Evolutionary conservation across 352 stramenopile species (phyloP).

Genomic region (Plasmopara viticola): DNA sequence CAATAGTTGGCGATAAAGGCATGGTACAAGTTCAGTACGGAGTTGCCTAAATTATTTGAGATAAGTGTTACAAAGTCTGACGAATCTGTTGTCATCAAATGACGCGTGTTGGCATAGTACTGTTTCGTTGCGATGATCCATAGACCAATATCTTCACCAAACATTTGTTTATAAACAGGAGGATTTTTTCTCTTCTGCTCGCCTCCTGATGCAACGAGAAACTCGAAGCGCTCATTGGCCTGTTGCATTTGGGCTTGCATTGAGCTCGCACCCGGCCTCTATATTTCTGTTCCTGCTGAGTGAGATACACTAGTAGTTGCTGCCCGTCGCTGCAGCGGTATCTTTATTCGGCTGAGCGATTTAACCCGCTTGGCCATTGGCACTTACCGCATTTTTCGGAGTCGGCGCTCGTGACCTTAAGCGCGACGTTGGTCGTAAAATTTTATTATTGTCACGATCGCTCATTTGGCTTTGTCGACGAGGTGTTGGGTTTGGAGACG

Average conservation of each 20-base stretch:
- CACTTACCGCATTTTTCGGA: too few species aligned
- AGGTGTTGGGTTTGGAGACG: background rate
- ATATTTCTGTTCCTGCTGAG: background rate
- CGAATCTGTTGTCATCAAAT: too few species aligned
- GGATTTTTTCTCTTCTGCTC: conserved; percentile 4
- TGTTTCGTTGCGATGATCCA: too few species aligned
- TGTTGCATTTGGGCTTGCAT: background rate
- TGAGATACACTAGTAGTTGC: background rate
- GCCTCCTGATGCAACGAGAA: background rate
- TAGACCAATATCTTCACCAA: too few species aligned
- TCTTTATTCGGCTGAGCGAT: too few species aligned
- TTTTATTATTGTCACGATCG: background rate
- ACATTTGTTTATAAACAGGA: too few species aligned
- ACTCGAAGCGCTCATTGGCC: background rate
- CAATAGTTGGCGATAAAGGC: conserved; percentile 7
- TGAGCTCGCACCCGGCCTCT: background rate
- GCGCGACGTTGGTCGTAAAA: background rate
- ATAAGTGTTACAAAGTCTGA: too few species aligned
- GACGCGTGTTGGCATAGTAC: too few species aligned
- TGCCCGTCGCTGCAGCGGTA: background rate
- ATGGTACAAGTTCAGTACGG: conserved; percentile 10
- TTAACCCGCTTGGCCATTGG: background rate
- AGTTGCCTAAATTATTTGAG: too few species aligned
- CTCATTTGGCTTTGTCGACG: background rate
- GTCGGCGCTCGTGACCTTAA: too few species aligned